Base-by-base conservation (phyloP, 1,284 basidiomycete species). In the Porodaedalea pini region DNA sequence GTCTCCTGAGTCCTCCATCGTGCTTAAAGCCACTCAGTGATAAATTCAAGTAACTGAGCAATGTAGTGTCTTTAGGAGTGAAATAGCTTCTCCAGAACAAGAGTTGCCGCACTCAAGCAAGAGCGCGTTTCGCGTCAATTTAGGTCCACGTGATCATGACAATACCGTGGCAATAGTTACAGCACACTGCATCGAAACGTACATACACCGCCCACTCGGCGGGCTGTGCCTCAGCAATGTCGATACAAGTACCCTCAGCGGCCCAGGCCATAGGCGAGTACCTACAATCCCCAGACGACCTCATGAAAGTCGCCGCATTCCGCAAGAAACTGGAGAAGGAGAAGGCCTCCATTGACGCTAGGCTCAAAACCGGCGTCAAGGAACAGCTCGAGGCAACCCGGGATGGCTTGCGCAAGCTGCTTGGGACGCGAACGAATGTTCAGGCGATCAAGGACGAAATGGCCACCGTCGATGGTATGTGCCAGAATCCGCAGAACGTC, bases 261-360 rank as follows among this genome's bases (percentile, higher is more conserved):
- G 86, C 89, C 0, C 89, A 92, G 68, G 86, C 88, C 29, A 81
- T 91, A 47, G 89, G 89, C 59, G 91, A 94, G 75, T 87, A 92
- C 67, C 79, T 95, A 2, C 91, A 94, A 64, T 90, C 92, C 27
- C 94, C 95, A 1, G 94, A 98, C 70, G 96, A 98, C 73, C 85
- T 98, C 49, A 78, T 86, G 67, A 98, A 98, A 74, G 84, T 98
- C 48, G 78, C 83, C 2, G 85, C 91, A 0, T 92, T 94, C 67
- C 85, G 93, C 61, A 96, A 95, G 78, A 97, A 97, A 70, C 81
- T 98, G 27, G 88, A 94, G 72, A 97, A 96, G 73, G 96, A 99
- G 75, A 96, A 97, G 72, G 86, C 92, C 0, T 90, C 92, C n/a
- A 91, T 99, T 62, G 93, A 97, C 67, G 87, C 91, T 3, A 84